A percentile compares a stretch with the other conserved stretches of the same genome.
These are phyloP conservation scores for Xylaria sp. DNA, from an alignment of 2,329 filamentous ascomycete species.

Conservation along the genomic window DNA sequence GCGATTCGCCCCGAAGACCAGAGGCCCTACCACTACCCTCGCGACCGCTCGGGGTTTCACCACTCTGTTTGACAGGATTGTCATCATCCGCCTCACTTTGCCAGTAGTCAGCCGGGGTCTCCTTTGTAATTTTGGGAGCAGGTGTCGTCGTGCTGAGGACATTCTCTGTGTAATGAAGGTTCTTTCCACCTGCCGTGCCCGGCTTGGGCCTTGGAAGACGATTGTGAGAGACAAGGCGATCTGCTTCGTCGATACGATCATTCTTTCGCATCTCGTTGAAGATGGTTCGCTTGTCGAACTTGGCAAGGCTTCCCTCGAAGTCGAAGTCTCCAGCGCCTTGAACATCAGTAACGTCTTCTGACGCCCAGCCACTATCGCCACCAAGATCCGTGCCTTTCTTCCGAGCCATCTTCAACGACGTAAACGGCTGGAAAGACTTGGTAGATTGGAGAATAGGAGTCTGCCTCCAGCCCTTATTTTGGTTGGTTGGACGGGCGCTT, in stretches of 20 bases:
- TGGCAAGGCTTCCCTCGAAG: constrained; percentile 81
- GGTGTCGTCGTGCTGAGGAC: constrained; percentile 62
- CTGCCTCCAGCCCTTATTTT: constrained; percentile 53
- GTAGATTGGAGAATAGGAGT: constrained; percentile 57
- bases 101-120: constrained; percentile 53
- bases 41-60: constrained; percentile 44
- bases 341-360: constrained; percentile 90
- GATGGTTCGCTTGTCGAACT: constrained; percentile 88
- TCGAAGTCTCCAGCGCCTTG: constrained; percentile 93
- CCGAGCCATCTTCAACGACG: constrained; percentile 50
- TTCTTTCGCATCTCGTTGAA: constrained; percentile 90
- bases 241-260: constrained; percentile 82
- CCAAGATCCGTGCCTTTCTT: constrained; percentile 37
- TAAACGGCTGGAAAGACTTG: constrained; percentile 58
- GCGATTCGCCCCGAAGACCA: constrained; percentile 48
- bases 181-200: constrained; percentile 76
- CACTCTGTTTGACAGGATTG: constrained; percentile 36
- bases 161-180: constrained; percentile 86
- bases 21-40: constrained; percentile 48
- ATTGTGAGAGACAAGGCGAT: constrained; percentile 87
- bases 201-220: constrained; percentile 56
- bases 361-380: constrained; percentile 80
- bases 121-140: constrained; percentile 33
- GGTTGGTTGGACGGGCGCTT: constrained; percentile 22
- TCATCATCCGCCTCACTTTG: constrained; percentile 70